These are phyloP conservation scores for Chaetomiaceae sp. DNA, from an alignment of 2,329 filamentous ascomycete species.

Conservation along the genomic window DNA sequence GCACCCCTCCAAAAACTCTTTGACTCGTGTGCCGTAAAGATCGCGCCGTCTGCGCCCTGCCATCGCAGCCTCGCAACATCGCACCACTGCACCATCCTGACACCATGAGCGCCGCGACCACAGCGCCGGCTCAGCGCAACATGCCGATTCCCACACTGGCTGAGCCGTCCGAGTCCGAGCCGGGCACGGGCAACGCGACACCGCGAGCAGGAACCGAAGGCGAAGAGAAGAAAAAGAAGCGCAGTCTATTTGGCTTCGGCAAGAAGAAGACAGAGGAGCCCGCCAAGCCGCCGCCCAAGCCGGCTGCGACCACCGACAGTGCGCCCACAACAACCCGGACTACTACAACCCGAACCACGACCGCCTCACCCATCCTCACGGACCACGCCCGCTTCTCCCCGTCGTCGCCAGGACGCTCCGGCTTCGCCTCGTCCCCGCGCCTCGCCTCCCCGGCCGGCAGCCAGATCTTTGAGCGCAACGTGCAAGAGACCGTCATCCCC, in stretches of 20 bases:
- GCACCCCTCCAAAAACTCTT: no score
- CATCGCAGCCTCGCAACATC: not conserved
- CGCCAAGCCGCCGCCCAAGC: conserved; percentile 30
- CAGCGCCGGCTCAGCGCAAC: conserved; percentile 26
- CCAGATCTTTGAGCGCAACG: conserved; percentile 90
- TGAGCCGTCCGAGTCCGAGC: conserved; percentile 25
- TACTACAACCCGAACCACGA: conserved; percentile 30
- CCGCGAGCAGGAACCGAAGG: conserved; percentile 29
- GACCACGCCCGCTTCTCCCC: conserved; percentile 40
- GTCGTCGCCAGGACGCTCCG: conserved; percentile 59
- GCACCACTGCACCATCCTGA: not conserved
- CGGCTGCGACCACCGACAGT: conserved; percentile 6
- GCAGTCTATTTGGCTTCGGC: conserved; percentile 56
- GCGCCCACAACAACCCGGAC: conserved; percentile 24
- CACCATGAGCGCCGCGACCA: conserved; percentile 29
- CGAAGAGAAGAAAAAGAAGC: conserved; percentile 44
- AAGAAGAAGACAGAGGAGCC: conserved; percentile 54
- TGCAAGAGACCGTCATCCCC: conserved; percentile 74
- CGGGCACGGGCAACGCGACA: conserved; percentile 30
- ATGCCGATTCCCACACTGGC: conserved; percentile 28
- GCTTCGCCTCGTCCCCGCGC: conserved; percentile 9
- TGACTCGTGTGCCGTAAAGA: no score
- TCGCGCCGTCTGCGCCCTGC: no score
- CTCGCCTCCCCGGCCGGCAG: conserved; percentile 72
- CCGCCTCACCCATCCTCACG: conserved; percentile 32